A percentile compares a stretch with the other conserved stretches of the same genome.
These are phyloP conservation scores for Nannizzia gypsea DNA, from an alignment of 2,329 filamentous ascomycete species.

Conservation along the genomic window DNA sequence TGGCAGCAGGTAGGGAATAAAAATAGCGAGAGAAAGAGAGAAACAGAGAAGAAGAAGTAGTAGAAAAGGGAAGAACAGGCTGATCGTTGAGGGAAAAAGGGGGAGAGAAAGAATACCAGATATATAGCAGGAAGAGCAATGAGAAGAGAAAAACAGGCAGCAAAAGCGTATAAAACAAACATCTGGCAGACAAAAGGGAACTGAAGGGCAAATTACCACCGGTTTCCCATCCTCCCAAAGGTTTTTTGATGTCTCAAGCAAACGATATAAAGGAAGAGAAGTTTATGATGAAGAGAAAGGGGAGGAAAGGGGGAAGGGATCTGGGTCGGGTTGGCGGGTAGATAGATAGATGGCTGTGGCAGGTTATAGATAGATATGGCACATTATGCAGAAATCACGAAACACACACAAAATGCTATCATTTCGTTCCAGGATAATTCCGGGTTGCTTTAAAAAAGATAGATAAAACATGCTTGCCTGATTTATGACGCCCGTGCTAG, in stretches of 20 bases:
- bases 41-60: not conserved
- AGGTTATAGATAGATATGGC: not conserved
- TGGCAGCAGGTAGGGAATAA: not conserved
- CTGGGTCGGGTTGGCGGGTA: not conserved
- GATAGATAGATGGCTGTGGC: not conserved
- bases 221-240: not conserved
- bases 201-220: not conserved
- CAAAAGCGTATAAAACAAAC: slow-evolving; percentile 1
- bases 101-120: too few relatives aligned
- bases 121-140: not conserved
- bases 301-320: not conserved
- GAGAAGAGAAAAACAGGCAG: not conserved
- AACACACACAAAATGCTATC: not conserved
- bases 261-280: not conserved
- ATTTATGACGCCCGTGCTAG: not conserved
- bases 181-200: not conserved
- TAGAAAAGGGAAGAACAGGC: not conserved
- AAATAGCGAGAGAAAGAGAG: not conserved
- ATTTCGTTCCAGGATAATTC: not conserved
- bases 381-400: not conserved
- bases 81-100: not conserved
- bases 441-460: too few relatives aligned
- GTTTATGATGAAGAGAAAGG: not conserved
- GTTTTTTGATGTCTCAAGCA: not conserved
- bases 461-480: not conserved